Base-by-base conservation (phyloP, 768 basidiomycete genomes). In the Leucocoprinus leucothites region DNA sequence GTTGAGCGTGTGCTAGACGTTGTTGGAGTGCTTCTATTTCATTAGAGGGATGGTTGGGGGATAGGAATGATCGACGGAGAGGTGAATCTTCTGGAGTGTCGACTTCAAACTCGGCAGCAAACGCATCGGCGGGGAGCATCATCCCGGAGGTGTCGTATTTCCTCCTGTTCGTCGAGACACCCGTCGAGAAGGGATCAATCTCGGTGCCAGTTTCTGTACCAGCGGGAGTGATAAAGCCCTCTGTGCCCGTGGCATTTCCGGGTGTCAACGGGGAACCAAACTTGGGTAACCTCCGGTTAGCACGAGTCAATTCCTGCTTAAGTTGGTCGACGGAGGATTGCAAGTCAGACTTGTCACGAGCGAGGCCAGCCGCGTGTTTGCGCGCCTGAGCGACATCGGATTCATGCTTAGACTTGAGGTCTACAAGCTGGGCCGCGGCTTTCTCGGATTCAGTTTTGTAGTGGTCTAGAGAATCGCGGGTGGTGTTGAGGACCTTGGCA, bases 331-430 rank as follows among this genome's bases (percentile, higher is more conserved):
- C 73, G 3, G 82, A 75, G 58, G 86, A 82, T 66, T 95, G 90
- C 38, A 99, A 75, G 62, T 99, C 96, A 24, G 85, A 87, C 74
- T 95, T 96, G 68, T 99, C 97, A 58, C 96, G 82, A 62, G 88
- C 85, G 22, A 98, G 78, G 22, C 89, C 86, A 1, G 95, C 95
- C 1, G 89, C 85, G 52, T 88, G 83, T 69, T 91, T 91, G 45
- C 94, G 82, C 62, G 92, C 90, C 57, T 91, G 88, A 2, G 96
- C 97, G 56, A 98, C 82, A 59, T 97, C 94, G 13, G 94, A 93
- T 72, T 98, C 96, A 65, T 98, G 94, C 68, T 94, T 95, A 51
- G 82, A 80, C 66, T 90, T 92, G 67, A 93, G 74, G 49, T 92
- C 90, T 44, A 86, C 85, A 19, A 88, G 70, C 4, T 78, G 65